These are phyloP conservation scores for Xylaria curta DNA, from an alignment of 495 filamentous ascomycete genomes.

Conservation along the genomic window DNA sequence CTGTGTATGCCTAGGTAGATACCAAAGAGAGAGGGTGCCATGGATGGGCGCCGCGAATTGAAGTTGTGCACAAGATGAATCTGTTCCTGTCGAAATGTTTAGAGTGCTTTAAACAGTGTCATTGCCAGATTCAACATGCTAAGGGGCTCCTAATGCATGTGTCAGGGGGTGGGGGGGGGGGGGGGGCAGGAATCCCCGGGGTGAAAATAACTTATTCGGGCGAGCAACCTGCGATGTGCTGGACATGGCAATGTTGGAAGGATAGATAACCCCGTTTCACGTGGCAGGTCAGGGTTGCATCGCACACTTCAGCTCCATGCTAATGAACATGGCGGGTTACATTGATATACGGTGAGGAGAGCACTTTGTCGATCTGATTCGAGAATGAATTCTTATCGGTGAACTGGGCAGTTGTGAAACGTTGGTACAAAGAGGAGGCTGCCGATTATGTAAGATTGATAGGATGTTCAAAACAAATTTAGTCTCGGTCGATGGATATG, in stretches of 20 bases:
- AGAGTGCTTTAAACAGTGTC: neutral
- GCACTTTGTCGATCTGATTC: neutral
- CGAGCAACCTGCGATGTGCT: neutral
- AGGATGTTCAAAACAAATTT: neutral
- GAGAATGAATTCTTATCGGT: neutral
- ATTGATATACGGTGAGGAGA: neutral
- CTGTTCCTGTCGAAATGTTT: neutral
- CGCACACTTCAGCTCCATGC: constrained; percentile 8
- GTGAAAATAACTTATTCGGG: neutral
- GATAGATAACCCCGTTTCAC: constrained; percentile 4
- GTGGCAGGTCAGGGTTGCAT: constrained; percentile 6
- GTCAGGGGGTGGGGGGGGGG: no score
- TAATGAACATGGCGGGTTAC: neutral
- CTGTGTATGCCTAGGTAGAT: constrained; percentile 20
- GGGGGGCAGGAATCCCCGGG: neutral
- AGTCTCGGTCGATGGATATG: neutral
- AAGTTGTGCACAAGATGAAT: neutral
- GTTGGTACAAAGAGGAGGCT: neutral
- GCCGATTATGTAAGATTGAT: neutral
- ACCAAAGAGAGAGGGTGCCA: constrained; percentile 4
- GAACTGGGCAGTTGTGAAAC: neutral
- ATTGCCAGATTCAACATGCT: neutral
- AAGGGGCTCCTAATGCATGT: neutral
- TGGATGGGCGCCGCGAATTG: neutral
- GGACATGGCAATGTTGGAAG: neutral